Evolutionary conservation across 2,329 filamentous ascomycete species (phyloP), one percentile per base, ranked within the genome.

Genomic region (Pseudopyricularia cyperi): DNA sequence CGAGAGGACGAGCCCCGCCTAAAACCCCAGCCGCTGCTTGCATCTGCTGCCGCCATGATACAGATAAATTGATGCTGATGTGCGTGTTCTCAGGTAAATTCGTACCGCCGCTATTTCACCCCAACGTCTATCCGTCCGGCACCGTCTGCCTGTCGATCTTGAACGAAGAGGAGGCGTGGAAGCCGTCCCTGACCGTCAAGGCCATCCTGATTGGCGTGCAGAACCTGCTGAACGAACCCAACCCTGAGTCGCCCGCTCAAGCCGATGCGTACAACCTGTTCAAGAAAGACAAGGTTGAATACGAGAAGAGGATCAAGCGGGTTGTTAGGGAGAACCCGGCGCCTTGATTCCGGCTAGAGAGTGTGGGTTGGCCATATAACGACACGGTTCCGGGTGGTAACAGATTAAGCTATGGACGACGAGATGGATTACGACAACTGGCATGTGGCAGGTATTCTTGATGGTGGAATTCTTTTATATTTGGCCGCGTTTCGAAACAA

Each of bases 121-220:
- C 93, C 0, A 98, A 98, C 67, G 93, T 98, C 59, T 98, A 98
- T 66, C 93, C 93, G 0, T 97, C 91, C 1, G 94, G 93, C 59
- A 98, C 93, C 48, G 93, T 98, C 56, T 98, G 93, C 65, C 78
- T 98, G 22, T 95, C 89, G 28, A 98, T 98, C 59, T 72, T 98
- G 58, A 98, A 97, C 70, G 94, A 98, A 67, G 93, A 98, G 62
- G 93, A 98, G 66, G 90, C 87, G 7, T 98, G 94, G 93, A 94
- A 95, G 68, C 94, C 93, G 1, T 91, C 93, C 7, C 98, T 98
- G 63, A 98, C 93, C 0, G 89, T 98, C 66, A 97, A 96, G 71
- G 89, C 97, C 70, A 97, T 98, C 57, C 79, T 97, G 6, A 77
- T 97, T 1, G 93, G 93, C 48, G 95, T 98, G 53, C 93, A 98